Conservation (phyloP, 2,329 filamentous ascomycete species). For the Fusarium nisikadoi region DNA sequence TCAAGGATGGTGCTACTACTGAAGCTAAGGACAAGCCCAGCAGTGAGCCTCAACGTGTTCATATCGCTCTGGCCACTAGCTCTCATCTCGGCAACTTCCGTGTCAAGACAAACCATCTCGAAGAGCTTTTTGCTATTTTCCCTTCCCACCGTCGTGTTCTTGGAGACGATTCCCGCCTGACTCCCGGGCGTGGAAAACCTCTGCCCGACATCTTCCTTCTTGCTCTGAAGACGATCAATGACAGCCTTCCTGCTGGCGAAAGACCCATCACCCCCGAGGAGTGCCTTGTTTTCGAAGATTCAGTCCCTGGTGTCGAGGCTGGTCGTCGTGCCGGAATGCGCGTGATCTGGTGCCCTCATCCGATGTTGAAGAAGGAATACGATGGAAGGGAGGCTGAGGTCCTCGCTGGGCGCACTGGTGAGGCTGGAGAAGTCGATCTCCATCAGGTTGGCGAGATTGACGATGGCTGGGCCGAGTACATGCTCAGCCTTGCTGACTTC, state of each 20-base stretch:
- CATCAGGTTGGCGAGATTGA: slow-evolving; percentile 66
- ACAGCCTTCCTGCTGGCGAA: slow-evolving; percentile 70
- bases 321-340: slow-evolving; percentile 94
- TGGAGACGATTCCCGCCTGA: slow-evolving; percentile 85
- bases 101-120: slow-evolving; percentile 76
- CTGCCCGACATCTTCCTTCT: slow-evolving; percentile 94
- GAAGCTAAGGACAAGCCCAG: slow-evolving; percentile 30
- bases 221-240: slow-evolving; percentile 86
- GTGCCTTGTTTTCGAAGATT: slow-evolving; percentile 96
- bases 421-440: slow-evolving; percentile 66
- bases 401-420: slow-evolving; percentile 81
- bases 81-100: slow-evolving; percentile 77
- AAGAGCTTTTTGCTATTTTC: slow-evolving; percentile 72
- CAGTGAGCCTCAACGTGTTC: slow-evolving; percentile 58
- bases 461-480: slow-evolving; percentile 71
- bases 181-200: slow-evolving; percentile 86
- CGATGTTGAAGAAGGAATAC: slow-evolving; percentile 79
- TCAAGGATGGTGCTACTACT: slow-evolving; percentile 44
- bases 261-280: slow-evolving; percentile 79
- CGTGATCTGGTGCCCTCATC: slow-evolving; percentile 91
- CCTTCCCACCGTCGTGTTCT: slow-evolving; percentile 77
- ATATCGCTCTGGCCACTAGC: slow-evolving; percentile 89
- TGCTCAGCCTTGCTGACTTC: slow-evolving; percentile 62
- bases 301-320: slow-evolving; percentile 90
- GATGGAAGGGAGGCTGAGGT: slow-evolving; percentile 81